Evolutionary conservation across 208 protist species (phyloP).

Genomic region (Leishmania aethiopica): DNA sequence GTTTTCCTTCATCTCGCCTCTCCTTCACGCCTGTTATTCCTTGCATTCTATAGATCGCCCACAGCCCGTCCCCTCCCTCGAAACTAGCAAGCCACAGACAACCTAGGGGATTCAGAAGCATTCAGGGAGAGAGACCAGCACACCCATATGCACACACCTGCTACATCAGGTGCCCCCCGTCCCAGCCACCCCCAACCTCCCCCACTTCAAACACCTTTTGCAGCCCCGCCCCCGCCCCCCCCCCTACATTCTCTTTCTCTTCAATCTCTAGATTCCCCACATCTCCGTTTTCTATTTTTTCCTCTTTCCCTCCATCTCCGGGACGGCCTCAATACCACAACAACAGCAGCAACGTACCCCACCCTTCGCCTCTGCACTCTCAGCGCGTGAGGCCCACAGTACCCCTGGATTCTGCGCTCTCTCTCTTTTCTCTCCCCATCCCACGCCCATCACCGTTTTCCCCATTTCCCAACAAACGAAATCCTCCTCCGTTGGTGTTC

Average conservation of each 20-base stretch:
- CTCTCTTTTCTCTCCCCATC: neutral
- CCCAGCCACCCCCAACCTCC: neutral
- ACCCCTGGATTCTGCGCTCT: neutral
- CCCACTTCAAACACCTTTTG: neutral
- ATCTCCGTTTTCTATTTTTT: neutral
- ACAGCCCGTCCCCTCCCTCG: neutral
- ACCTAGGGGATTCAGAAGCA: neutral
- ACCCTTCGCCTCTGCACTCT: neutral
- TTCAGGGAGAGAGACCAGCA: neutral
- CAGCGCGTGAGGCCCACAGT: neutral
- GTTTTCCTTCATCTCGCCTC: neutral
- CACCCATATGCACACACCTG: neutral
- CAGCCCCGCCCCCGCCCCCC: neutral
- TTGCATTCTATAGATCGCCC: neutral
- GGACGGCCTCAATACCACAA: neutral
- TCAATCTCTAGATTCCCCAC: neutral
- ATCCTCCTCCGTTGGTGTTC: neutral
- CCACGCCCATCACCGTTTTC: neutral
- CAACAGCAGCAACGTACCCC: neutral
- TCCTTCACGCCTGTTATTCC: neutral
- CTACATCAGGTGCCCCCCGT: neutral
- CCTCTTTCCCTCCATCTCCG: neutral
- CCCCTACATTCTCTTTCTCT: neutral
- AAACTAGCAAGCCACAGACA: neutral
- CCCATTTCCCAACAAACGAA: neutral